A percentile compares a stretch with the other conserved stretches of the same genome.
Conservation (phyloP, 1,139 yeast species). For the Debaryomycetaceae sp. region DNA sequence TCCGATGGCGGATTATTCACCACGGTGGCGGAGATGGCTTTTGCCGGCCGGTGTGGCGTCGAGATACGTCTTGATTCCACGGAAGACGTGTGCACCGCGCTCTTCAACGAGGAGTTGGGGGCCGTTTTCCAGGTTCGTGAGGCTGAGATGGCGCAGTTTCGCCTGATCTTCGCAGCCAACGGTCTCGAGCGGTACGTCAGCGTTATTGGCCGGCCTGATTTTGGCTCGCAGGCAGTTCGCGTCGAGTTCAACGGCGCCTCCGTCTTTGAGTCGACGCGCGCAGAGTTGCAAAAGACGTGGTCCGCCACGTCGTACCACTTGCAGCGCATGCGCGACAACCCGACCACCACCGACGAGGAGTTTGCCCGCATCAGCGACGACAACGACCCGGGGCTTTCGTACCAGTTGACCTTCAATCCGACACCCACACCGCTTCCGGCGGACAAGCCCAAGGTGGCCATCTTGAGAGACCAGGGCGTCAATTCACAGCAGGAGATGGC, state of each 20-base stretch:
- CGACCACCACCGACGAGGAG: constrained; percentile 85
- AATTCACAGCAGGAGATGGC: constrained; percentile 99
- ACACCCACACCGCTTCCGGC: constrained; percentile 37
- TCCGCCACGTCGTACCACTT: constrained; percentile 82
- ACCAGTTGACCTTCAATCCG: constrained; percentile 68
- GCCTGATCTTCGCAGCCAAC: constrained; percentile 45
- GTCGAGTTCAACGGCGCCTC: constrained; percentile 43
- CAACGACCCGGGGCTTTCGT: constrained; percentile 84
- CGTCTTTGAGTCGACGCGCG: constrained; percentile 57
- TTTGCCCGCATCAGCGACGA: constrained; percentile 70
- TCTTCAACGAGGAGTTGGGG: constrained; percentile 93
- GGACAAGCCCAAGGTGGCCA: constrained; percentile 81
- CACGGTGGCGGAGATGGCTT: constrained; percentile 91
- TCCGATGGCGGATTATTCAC: constrained; percentile 95
- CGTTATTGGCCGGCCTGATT: constrained; percentile 63
- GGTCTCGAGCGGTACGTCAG: constrained; percentile 59
- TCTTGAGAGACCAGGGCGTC: constrained; percentile 97
- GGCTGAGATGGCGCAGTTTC: constrained; percentile 51
- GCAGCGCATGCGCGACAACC: constrained; percentile 93
- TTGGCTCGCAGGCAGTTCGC: constrained; percentile 44
- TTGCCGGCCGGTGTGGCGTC: constrained; percentile 89
- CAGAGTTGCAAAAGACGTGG: constrained; percentile 80
- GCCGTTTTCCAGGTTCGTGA: constrained; percentile 85
- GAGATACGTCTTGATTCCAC: constrained; percentile 35
- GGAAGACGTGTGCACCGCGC: constrained; percentile 42